These are phyloP conservation scores for Hippophae gyantsensis DNA, from an alignment of 306 rosid genomes.

Conservation along the genomic window DNA sequence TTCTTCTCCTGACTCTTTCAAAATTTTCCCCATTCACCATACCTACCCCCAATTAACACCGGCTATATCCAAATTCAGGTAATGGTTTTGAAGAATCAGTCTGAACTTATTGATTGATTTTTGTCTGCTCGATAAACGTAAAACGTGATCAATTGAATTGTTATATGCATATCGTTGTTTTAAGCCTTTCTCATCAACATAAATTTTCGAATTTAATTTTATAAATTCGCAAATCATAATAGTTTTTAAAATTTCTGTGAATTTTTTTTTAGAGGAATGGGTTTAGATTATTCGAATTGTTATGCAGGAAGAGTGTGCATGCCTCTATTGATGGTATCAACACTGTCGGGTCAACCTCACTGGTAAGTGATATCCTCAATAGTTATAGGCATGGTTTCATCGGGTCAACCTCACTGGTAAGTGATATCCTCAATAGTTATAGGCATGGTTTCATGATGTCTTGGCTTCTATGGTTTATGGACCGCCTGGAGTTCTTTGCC, in stretches of 20 bases:
- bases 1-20: constrained; percentile 20
- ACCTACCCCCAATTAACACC: constrained; percentile 9
- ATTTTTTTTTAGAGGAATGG: not conserved
- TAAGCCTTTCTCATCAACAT: not conserved
- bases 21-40: constrained; percentile 3
- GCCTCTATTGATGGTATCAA: constrained; percentile 58
- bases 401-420: constrained; percentile 57
- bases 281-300: constrained; percentile 20
- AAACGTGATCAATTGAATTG: too few relatives aligned
- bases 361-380: constrained; percentile 44
- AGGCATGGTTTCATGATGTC: constrained; percentile 11
- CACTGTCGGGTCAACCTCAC: constrained; percentile 54
- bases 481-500: not conserved
- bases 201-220: not conserved
- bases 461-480: not conserved
- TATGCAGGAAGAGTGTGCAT: constrained; percentile 47
- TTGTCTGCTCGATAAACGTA: not conserved
- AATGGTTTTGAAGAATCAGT: not conserved
- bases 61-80: constrained; percentile 25
- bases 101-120: not conserved
- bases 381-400: constrained; percentile 32
- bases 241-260: not conserved
- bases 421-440: constrained; percentile 24
- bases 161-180: too few relatives aligned
- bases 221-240: not conserved